phyloP scores from a whole-genome alignment of 768 basidiomycete genomes.

The Phylloporus sp. region DNA sequence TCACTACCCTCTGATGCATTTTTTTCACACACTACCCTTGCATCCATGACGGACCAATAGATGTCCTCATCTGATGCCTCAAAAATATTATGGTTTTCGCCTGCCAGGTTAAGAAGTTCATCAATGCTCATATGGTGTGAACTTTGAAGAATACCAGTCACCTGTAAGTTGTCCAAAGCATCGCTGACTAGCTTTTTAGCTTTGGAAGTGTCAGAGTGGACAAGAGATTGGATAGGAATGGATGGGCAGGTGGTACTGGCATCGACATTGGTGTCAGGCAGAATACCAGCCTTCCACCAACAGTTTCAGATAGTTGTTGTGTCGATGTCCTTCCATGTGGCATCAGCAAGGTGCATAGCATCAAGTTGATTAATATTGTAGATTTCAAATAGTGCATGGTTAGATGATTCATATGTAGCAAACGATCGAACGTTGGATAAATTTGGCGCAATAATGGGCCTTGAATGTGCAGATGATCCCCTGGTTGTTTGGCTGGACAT shows the following conservation, averaged over 20 bases:
- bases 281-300: not conserved
- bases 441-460: constrained; percentile 12
- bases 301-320: not conserved
- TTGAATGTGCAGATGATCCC: constrained; percentile 30
- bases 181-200: not conserved
- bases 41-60: not conserved
- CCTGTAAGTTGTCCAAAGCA: not conserved
- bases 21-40: not conserved
- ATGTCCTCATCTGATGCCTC: not conserved
- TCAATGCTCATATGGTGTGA: not conserved
- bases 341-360: not conserved
- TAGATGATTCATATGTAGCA: not conserved
- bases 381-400: not conserved
- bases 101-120: not conserved
- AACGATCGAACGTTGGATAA: not conserved
- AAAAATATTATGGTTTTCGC: not conserved
- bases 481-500: constrained; percentile 36
- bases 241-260: not conserved
- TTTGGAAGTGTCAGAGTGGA: not conserved
- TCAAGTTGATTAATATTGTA: not conserved
- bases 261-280: not conserved
- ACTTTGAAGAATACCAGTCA: not conserved
- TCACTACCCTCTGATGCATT: not conserved
- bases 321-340: not conserved
- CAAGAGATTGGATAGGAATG: not conserved